Base-by-base conservation (phyloP, 306 rosid species). In the Mimosa pudica region DNA sequence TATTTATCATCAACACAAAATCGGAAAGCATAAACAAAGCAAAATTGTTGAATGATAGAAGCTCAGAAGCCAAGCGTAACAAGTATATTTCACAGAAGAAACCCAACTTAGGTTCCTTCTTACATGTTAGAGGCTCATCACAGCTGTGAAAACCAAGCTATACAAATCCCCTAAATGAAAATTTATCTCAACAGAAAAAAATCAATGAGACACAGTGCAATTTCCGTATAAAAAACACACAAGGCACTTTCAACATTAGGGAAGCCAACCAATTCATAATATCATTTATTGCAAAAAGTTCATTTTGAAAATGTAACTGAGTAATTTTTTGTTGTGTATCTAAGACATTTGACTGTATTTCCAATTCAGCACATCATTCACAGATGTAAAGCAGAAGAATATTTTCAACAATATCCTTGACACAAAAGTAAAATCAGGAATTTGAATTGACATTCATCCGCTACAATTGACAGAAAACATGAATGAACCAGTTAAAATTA, bases 41-140 rank as follows among this genome's bases (percentile, higher is more conserved):
- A 47, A 7, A 62, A 52, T 42, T 74, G 66, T 0, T 0, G 7
- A 52, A 33, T n/a, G 13, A 65, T 5, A 47, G 11, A 60, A 83
- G 92, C 94, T 89, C 86, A 85, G 90, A 89, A 90, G 90, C 85
- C 88, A 86, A 90, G 89, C 88, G 86, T 79, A 87, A 84, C 92
- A 89, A 80, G 49, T 8, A 24, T 10, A 85, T 85, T 88, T 89
- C 92, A 76, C 11, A 6, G 82, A 84, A 81, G 84, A 82, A 73
- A 45, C 73, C 87, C 77, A 61, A 47, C 0, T 16, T 66, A 32
- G 58, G 6, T 46, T 10, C n/a, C 81, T 82, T 79, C 90, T 84
- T 89, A 84, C 75, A 54, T 85, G 92, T 87, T 86, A 86, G 79
- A 70, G 81, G 74, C 87, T 86, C 89, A 83, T 83, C 87, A 82